Conservation (phyloP, 2,329 filamentous ascomycete species). For the Penicillium sp. region DNA sequence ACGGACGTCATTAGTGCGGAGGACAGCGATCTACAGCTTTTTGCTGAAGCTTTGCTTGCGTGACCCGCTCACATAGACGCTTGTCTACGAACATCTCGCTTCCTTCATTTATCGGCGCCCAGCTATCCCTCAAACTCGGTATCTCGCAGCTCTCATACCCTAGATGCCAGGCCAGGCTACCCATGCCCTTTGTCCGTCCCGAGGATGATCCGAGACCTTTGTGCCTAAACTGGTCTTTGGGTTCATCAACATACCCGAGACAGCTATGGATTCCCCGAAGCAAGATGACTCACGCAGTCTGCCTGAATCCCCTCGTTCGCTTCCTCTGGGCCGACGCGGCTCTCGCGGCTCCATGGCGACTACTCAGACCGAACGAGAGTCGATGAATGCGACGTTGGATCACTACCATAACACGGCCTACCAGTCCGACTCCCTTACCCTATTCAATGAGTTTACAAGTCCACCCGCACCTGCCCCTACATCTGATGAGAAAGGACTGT, state of each 20-base stretch:
- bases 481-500: slow-evolving; percentile 68
- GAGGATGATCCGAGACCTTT: slow-evolving; percentile 17
- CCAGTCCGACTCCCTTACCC: slow-evolving; percentile 79
- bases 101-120: not conserved
- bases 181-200: slow-evolving; percentile 1
- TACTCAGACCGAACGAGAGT: slow-evolving; percentile 67
- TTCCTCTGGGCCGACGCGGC: slow-evolving; percentile 48
- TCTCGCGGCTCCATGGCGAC: slow-evolving; percentile 52
- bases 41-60: not conserved
- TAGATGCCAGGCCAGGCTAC: slow-evolving; percentile 10
- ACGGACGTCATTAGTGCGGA: slow-evolving; percentile 32
- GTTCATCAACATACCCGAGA: not conserved
- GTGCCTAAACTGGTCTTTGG: slow-evolving; percentile 9
- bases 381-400: slow-evolving; percentile 75
- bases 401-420: slow-evolving; percentile 89
- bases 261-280: slow-evolving; percentile 39
- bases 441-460: slow-evolving; percentile 84
- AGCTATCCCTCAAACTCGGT: not conserved
- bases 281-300: slow-evolving; percentile 44
- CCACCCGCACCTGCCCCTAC: slow-evolving; percentile 63
- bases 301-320: slow-evolving; percentile 46
- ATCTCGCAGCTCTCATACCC: not conserved
- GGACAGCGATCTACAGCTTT: slow-evolving; percentile 8
- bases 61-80: not conserved
- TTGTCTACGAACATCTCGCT: not conserved